Evolutionary conservation across 1,284 basidiomycete species (phyloP).

Genomic region (Trametes pubescens): DNA sequence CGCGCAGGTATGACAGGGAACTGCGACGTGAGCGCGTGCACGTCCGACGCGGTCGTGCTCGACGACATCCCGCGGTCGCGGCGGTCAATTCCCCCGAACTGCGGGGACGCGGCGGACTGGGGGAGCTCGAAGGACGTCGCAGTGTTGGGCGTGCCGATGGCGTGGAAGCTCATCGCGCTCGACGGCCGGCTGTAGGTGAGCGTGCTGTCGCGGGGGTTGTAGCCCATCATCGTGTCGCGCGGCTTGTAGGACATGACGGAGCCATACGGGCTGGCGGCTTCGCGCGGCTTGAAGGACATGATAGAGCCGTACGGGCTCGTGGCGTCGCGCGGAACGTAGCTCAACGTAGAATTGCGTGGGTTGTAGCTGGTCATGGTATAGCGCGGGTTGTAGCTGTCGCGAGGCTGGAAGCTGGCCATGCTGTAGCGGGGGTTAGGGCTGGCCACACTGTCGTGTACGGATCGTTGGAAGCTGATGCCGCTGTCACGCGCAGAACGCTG

Average conservation of each 20-base stretch:
- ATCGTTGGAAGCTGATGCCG: neutral
- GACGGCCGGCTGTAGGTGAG: constrained; percentile 13
- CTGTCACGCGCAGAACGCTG: constrained; percentile 12
- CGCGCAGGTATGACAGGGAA: constrained; percentile 60
- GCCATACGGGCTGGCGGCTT: too few relatives aligned
- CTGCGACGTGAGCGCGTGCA: constrained; percentile 57
- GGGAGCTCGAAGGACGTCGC: constrained; percentile 6
- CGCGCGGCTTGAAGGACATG: too few relatives aligned
- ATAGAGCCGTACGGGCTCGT: too few relatives aligned
- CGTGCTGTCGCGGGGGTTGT: constrained; percentile 15
- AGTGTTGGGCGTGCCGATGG: constrained; percentile 21
- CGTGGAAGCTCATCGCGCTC: constrained; percentile 21
- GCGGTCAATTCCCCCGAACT: constrained; percentile 14
- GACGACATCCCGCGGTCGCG: constrained; percentile 25
- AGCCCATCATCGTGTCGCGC: constrained; percentile 6
- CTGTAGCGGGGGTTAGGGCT: constrained; percentile 1
- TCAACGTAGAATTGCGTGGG: too few relatives aligned
- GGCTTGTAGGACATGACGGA: constrained; percentile 3
- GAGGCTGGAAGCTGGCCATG: constrained; percentile 13
- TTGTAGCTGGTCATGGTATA: too few relatives aligned
- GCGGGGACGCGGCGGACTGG: constrained; percentile 5
- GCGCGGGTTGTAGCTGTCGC: too few relatives aligned
- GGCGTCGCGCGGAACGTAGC: too few relatives aligned
- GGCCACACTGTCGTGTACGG: constrained; percentile 1
- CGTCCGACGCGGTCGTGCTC: constrained; percentile 44